These are phyloP conservation scores for Zopfochytrium polystomum DNA, from an alignment of 371 early-diverging fungal species.

Conservation along the genomic window DNA sequence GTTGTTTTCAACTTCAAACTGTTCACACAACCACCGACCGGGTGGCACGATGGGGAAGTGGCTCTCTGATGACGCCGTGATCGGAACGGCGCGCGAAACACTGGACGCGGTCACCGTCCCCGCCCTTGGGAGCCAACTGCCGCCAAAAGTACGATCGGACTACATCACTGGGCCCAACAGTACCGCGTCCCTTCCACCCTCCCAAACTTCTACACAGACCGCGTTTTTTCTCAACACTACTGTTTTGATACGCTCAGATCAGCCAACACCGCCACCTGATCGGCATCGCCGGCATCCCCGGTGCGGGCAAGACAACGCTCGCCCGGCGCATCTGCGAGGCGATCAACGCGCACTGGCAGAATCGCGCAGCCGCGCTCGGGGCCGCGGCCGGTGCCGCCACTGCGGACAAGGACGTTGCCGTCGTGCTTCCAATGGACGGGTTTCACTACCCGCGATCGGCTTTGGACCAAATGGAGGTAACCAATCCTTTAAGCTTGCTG, in stretches of 20 bases:
- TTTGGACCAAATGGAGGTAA: constrained; percentile 32
- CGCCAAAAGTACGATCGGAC: not conserved
- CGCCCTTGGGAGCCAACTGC: not conserved
- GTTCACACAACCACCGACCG: not conserved
- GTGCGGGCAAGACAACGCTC: constrained; percentile 48
- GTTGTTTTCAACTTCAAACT: not conserved
- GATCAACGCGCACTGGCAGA: too few relatives aligned
- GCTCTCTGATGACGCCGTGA: not conserved
- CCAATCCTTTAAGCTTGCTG: too few relatives aligned
- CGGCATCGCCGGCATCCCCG: constrained; percentile 48
- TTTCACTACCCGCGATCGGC: constrained; percentile 25
- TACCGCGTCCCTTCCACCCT: not conserved
- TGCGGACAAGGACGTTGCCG: constrained; percentile 8
- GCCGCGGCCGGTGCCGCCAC: not conserved
- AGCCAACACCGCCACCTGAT: constrained; percentile 15
- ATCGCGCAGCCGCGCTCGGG: too few relatives aligned
- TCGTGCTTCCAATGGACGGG: constrained; percentile 51
- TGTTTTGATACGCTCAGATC: too few relatives aligned
- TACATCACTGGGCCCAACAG: not conserved
- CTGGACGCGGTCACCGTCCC: not conserved
- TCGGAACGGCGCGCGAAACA: not conserved
- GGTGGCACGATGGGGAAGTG: not conserved
- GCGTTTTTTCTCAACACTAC: too few relatives aligned
- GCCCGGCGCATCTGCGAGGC: constrained; percentile 26
- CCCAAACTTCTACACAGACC: not conserved